Conservation (phyloP, 495 filamentous ascomycete species). For the Neurospora tetrasperma region DNA sequence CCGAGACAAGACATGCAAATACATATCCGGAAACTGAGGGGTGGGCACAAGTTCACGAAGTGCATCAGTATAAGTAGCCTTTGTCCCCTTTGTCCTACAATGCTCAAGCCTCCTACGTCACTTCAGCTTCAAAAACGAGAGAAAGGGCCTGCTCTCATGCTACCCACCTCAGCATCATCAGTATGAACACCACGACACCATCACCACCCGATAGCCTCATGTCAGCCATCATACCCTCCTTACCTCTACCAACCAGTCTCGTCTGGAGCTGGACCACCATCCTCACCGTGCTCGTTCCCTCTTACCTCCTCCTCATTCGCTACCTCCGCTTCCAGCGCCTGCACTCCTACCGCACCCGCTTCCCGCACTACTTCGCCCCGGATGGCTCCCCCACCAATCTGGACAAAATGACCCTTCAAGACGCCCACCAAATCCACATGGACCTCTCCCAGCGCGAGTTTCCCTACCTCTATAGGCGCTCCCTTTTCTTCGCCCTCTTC, state of each 20-base stretch:
- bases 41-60: background rate
- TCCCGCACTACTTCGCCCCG: background rate
- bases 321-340: background rate
- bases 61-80: background rate
- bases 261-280: background rate
- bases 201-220: background rate
- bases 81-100: background rate
- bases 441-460: constrained; percentile 41
- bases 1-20: background rate
- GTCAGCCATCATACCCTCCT: background rate
- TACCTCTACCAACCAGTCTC: background rate
- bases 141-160: background rate
- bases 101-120: background rate
- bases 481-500: constrained; percentile 53
- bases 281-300: background rate
- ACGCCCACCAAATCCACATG: constrained; percentile 42
- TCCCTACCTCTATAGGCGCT: constrained; percentile 41
- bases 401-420: constrained; percentile 44
- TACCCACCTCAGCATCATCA: background rate
- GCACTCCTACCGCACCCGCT: background rate
- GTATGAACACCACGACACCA: background rate
- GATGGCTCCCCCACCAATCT: constrained; percentile 8
- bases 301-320: background rate
- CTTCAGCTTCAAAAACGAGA: background rate
- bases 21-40: background rate